Conservation (phyloP, 306 rosid species). For the Fagus sylvatica region DNA sequence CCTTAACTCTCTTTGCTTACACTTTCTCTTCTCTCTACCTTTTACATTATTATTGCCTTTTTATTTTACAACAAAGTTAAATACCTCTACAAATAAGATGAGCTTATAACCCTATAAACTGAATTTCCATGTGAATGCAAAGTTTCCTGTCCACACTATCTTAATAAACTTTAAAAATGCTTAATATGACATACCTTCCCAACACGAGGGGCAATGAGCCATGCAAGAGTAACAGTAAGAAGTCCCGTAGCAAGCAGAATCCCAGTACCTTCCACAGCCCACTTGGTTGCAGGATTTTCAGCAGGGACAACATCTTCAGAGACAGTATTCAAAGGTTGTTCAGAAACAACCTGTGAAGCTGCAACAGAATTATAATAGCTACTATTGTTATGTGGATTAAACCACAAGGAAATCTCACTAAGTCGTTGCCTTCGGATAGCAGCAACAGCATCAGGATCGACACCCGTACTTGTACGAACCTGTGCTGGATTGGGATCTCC, state of each 20-base stretch:
- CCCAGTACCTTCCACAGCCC: slow-evolving; percentile 94
- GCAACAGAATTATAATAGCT: slow-evolving; percentile 45
- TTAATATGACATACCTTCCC: slow-evolving; percentile 66
- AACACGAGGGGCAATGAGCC: slow-evolving; percentile 96
- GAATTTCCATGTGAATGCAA: neutral
- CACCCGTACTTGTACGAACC: slow-evolving; percentile 40
- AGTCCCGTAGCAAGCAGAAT: slow-evolving; percentile 95
- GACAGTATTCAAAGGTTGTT: slow-evolving; percentile 54
- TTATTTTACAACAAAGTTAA: neutral
- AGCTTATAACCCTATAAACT: neutral
- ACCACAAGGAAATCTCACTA: slow-evolving; percentile 90
- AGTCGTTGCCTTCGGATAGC: slow-evolving; percentile 89
- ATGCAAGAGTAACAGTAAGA: slow-evolving; percentile 88
- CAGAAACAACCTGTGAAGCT: slow-evolving; percentile 61
- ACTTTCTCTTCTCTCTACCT: too few relatives aligned
- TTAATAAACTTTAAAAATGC: neutral
- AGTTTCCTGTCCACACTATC: neutral
- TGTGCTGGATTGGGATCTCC: slow-evolving; percentile 66
- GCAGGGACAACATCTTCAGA: slow-evolving; percentile 53
- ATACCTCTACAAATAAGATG: neutral
- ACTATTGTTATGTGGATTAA: slow-evolving; percentile 60
- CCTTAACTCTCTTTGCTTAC: too few relatives aligned
- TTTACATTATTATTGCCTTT: too few relatives aligned
- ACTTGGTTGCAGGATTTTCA: slow-evolving; percentile 75
- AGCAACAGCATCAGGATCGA: slow-evolving; percentile 97